Evolutionary conservation across 2,329 filamentous ascomycete species (phyloP).

Genomic region (Sclerotinia subarctica): DNA sequence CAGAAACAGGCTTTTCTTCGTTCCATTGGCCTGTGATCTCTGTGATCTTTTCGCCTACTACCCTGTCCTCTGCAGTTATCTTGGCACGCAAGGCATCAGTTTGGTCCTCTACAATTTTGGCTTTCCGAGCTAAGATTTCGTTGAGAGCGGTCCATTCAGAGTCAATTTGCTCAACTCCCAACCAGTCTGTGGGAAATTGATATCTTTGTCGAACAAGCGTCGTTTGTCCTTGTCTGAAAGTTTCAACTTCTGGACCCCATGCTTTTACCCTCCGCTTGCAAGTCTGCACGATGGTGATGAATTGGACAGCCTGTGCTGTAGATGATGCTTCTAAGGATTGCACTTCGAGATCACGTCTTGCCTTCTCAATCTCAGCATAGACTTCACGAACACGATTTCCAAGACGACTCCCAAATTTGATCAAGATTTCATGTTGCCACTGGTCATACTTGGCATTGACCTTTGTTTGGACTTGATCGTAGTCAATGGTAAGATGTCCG

Average conservation of each 20-base stretch:
- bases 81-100: slow-evolving; percentile 93
- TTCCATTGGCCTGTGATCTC: slow-evolving; percentile 88
- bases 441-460: slow-evolving; percentile 99
- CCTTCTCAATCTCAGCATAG: slow-evolving; percentile 86
- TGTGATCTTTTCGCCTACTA: slow-evolving; percentile 81
- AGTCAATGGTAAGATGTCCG: slow-evolving; percentile 92
- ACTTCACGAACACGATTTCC: slow-evolving; percentile 89
- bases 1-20: slow-evolving; percentile 94
- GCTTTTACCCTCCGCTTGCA: slow-evolving; percentile 90
- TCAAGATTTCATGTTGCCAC: slow-evolving; percentile 96
- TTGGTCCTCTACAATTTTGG: slow-evolving; percentile 93
- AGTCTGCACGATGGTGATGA: slow-evolving; percentile 96
- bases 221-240: slow-evolving; percentile 92
- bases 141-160: slow-evolving; percentile 93
- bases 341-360: slow-evolving; percentile 82
- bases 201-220: slow-evolving; percentile 89
- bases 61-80: slow-evolving; percentile 88
- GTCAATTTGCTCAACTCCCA: slow-evolving; percentile 93
- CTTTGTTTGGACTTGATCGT: slow-evolving; percentile 97
- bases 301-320: slow-evolving; percentile 94
- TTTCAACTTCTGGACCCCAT: slow-evolving; percentile 94
- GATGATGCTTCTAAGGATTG: slow-evolving; percentile 92
- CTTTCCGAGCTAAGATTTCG: slow-evolving; percentile 86
- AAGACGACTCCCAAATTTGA: slow-evolving; percentile 87
- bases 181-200: slow-evolving; percentile 90